These are phyloP conservation scores for Hypholoma fasciculare DNA, from an alignment of 768 basidiomycete species.

Conservation along the genomic window DNA sequence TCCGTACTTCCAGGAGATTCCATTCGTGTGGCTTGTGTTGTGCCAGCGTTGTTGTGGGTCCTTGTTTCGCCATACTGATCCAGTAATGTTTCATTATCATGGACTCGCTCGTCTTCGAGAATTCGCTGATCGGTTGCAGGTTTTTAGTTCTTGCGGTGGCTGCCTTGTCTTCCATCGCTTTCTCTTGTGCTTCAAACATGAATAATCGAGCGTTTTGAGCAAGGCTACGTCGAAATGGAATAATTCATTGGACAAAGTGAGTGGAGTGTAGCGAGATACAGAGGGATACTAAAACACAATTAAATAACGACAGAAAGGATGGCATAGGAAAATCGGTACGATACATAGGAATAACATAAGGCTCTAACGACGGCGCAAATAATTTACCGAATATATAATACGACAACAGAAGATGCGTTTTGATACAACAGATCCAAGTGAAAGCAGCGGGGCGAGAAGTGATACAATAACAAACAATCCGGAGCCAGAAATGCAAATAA, in stretches of 20 bases:
- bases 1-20: not conserved
- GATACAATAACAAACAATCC: slow-evolving; percentile 3
- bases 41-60: not conserved
- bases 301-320: slow-evolving; percentile 5
- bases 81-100: not conserved
- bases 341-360: not conserved
- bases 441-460: not conserved
- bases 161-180: not conserved
- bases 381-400: slow-evolving; percentile 9
- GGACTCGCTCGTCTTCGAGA: not conserved
- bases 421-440: not conserved
- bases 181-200: not conserved
- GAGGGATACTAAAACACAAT: slow-evolving; percentile 2
- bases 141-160: not conserved
- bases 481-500: not conserved
- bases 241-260: not conserved
- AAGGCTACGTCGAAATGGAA: not conserved
- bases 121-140: not conserved
- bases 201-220: not conserved
- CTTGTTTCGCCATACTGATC: not conserved
- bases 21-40: not conserved
- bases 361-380: not conserved
- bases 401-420: not conserved
- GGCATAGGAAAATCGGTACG: not conserved
- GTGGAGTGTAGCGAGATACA: not conserved